These are phyloP conservation scores for Murraya paniculata DNA, from an alignment of 345 rosid genomes.

Conservation along the genomic window DNA sequence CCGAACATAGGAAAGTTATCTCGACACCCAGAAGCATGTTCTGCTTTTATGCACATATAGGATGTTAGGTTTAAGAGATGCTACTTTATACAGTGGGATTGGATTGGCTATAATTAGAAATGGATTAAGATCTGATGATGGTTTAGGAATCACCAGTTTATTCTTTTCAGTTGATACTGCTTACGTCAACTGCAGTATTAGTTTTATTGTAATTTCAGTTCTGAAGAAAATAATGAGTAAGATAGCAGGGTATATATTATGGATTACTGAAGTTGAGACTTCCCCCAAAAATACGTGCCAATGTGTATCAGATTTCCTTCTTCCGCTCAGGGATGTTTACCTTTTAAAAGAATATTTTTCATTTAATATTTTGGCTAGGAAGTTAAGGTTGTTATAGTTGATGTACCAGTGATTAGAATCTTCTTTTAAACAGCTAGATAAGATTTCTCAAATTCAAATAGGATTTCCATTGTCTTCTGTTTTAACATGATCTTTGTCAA, in stretches of 20 bases:
- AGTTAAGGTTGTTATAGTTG: background rate
- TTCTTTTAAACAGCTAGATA: background rate
- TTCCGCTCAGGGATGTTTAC: background rate
- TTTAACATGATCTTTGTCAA: too few species aligned
- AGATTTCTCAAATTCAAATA: background rate
- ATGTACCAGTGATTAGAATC: too few species aligned
- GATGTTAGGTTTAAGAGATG: background rate
- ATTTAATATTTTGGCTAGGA: background rate
- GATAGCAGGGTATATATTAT: background rate
- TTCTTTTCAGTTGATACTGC: background rate
- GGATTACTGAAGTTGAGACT: background rate
- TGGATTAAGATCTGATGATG: background rate
- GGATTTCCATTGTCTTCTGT: background rate
- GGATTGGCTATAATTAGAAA: background rate
- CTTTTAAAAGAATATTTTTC: too few species aligned
- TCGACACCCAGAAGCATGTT: background rate
- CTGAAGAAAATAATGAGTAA: background rate
- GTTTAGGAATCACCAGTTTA: background rate
- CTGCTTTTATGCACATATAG: background rate
- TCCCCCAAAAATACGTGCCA: background rate
- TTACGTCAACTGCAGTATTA: background rate
- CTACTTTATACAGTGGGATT: background rate
- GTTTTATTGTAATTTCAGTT: background rate
- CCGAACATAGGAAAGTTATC: background rate
- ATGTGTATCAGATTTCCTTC: background rate